These are phyloP conservation scores for Vachellia collinsii DNA, from an alignment of 306 rosid genomes.

Conservation along the genomic window DNA sequence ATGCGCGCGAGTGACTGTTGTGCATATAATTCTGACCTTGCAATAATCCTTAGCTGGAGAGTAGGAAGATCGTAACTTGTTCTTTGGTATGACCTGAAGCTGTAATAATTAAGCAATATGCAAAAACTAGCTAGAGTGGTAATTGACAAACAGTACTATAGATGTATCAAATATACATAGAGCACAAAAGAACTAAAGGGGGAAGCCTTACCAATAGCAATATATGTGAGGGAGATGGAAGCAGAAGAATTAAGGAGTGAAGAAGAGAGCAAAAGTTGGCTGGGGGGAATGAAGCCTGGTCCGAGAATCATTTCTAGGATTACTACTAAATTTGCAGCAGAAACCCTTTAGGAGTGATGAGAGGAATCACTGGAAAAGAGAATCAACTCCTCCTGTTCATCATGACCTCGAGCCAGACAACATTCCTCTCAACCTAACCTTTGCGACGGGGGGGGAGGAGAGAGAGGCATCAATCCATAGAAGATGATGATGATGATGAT, in stretches of 20 bases:
- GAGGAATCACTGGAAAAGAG: not conserved
- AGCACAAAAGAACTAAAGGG: not conserved
- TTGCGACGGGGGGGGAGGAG: slow-evolving; percentile 29
- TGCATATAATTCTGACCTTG: slow-evolving; percentile 21
- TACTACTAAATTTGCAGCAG: not conserved
- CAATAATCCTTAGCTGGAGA: not conserved
- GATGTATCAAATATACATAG: not conserved
- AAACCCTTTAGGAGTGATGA: not conserved
- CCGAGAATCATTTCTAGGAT: slow-evolving; percentile 59
- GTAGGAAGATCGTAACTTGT: not conserved
- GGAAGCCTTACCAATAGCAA: slow-evolving; percentile 29
- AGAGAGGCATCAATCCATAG: not conserved
- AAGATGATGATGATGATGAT: too few relatives aligned
- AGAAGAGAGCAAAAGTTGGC: slow-evolving; percentile 49
- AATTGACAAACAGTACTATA: too few relatives aligned
- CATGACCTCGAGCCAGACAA: slow-evolving; percentile 85
- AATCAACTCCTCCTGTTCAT: not conserved
- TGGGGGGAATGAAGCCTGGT: slow-evolving; percentile 98
- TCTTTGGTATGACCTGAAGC: slow-evolving; percentile 7
- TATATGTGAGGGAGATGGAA: not conserved
- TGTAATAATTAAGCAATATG: slow-evolving; percentile 1
- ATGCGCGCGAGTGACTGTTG: not conserved
- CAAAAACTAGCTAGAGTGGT: not conserved
- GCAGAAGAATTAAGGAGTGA: not conserved
- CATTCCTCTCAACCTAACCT: slow-evolving; percentile 81